These are phyloP conservation scores for Trichosanthes truncata DNA, from an alignment of 306 rosid species.

Conservation along the genomic window DNA sequence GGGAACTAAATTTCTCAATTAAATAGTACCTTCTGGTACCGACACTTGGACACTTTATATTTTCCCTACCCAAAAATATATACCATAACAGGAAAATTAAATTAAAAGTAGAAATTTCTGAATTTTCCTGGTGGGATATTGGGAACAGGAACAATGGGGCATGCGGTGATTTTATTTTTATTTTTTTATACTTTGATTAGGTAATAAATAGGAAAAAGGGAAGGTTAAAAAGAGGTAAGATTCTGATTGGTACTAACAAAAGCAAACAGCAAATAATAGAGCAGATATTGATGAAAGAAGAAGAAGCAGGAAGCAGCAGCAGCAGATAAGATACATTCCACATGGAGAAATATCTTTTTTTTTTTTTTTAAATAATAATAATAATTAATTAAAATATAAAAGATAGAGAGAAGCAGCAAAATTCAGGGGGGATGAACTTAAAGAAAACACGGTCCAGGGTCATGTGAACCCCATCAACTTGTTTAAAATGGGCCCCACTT, in stretches of 20 bases:
- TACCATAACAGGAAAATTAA: background rate
- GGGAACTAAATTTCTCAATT: background rate
- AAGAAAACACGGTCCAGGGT: slow-evolving; percentile 55
- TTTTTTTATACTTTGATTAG: too few relatives aligned
- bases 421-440: slow-evolving; percentile 94
- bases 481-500: slow-evolving; percentile 42
- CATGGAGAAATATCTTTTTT: background rate
- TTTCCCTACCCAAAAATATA: background rate
- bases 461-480: slow-evolving; percentile 88
- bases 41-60: background rate
- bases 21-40: slow-evolving; percentile 7
- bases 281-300: background rate
- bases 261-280: slow-evolving; percentile 13
- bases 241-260: background rate
- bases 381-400: background rate
- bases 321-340: slow-evolving; percentile 20
- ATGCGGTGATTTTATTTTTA: too few relatives aligned
- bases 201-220: background rate
- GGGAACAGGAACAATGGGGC: too few relatives aligned
- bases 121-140: too few relatives aligned
- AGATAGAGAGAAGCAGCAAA: slow-evolving; percentile 34
- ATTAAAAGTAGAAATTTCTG: background rate
- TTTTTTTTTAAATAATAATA: background rate
- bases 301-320: background rate
- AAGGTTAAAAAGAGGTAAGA: background rate